Conservation (phyloP, 768 basidiomycete species). For the Amanita pallidorosea region DNA sequence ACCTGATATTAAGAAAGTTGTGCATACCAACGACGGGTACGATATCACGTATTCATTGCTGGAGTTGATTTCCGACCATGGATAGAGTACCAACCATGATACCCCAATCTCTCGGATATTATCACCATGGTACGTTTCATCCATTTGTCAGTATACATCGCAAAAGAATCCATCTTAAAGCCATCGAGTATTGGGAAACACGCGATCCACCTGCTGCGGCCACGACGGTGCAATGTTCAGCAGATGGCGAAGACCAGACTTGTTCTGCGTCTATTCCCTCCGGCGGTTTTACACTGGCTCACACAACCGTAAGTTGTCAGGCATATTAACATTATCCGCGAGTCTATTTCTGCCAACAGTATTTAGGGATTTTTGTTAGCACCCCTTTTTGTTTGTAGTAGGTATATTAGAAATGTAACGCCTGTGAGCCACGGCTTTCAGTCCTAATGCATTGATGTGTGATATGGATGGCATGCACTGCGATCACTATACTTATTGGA, state of each 20-base stretch:
- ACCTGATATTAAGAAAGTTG: constrained; percentile 21
- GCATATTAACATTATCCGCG: neutral
- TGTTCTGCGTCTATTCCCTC: constrained; percentile 40
- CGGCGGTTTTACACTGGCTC: constrained; percentile 32
- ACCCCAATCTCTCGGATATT: constrained; percentile 35
- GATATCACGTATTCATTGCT: neutral
- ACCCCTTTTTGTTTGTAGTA: constrained; percentile 25
- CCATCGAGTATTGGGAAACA: constrained; percentile 42
- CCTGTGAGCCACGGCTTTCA: no score
- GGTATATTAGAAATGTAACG: neutral
- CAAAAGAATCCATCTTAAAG: constrained; percentile 12
- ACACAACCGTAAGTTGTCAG: constrained; percentile 27
- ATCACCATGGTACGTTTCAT: constrained; percentile 33
- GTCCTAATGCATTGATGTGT: neutral
- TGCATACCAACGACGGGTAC: constrained; percentile 41
- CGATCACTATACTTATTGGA: no score
- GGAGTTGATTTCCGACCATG: neutral
- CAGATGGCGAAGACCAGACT: constrained; percentile 35
- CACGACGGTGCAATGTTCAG: constrained; percentile 30
- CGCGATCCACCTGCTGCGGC: constrained; percentile 27
- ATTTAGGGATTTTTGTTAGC: constrained; percentile 26
- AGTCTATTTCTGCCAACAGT: constrained; percentile 14
- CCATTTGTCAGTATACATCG: no score
- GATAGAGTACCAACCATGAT: constrained; percentile 42
- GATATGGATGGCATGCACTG: no score